Evolutionary conservation across 1,284 basidiomycete genomes (phyloP).

Genomic region (Cryptococcus neoformans): DNA sequence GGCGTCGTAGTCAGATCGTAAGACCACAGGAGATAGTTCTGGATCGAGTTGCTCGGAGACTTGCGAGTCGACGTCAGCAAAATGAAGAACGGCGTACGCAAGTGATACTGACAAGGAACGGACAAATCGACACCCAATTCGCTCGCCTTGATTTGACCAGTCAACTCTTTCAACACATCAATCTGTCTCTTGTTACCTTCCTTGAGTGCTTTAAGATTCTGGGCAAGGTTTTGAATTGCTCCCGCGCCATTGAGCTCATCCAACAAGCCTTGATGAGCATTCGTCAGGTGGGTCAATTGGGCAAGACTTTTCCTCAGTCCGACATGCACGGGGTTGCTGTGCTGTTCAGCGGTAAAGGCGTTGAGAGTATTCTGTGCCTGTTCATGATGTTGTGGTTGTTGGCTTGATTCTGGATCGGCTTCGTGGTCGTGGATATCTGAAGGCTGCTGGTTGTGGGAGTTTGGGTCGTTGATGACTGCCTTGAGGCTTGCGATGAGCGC

Average conservation of each 20-base stretch:
- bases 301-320: conserved; percentile 9
- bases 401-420: background rate
- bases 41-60: conserved; percentile 17
- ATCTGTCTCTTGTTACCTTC: conserved; percentile 31
- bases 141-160: conserved; percentile 10
- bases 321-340: background rate
- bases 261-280: conserved; percentile 21
- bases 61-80: background rate
- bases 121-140: conserved; percentile 2
- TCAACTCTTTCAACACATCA: conserved; percentile 31
- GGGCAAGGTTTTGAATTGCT: conserved; percentile 27
- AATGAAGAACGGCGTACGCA: background rate
- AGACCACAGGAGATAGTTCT: conserved; percentile 21
- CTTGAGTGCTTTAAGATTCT: conserved; percentile 28
- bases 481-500: conserved; percentile 13
- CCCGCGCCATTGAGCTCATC: conserved; percentile 29
- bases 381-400: background rate
- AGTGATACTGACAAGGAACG: background rate
- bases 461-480: conserved; percentile 12
- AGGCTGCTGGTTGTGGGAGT: background rate
- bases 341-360: background rate
- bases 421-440: background rate
- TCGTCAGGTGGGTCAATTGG: conserved; percentile 22
- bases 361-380: background rate
- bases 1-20: conserved; percentile 35